phyloP scores from a whole-genome alignment of 495 filamentous ascomycete species.

The Xylaria scruposa region DNA sequence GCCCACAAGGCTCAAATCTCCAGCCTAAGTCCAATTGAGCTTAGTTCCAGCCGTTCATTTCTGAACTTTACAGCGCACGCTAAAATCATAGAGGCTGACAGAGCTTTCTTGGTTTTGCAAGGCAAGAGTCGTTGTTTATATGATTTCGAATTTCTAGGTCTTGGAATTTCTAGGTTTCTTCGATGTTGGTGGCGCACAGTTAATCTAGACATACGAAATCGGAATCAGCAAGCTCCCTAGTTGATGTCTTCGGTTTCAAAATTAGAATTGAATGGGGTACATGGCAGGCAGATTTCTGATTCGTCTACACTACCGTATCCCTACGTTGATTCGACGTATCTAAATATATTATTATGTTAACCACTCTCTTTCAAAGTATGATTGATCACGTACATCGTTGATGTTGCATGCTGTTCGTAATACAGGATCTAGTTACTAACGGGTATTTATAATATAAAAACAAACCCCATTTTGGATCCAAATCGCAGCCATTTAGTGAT shows the following conservation, averaged over 20 bases:
- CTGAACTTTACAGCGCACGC: not conserved
- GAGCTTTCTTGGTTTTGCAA: not conserved
- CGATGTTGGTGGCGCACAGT: not conserved
- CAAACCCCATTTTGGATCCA: too few relatives aligned
- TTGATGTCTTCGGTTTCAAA: not conserved
- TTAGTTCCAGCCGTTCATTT: not conserved
- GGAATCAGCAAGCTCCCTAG: not conserved
- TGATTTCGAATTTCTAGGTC: not conserved
- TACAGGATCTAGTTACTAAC: not conserved
- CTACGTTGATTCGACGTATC: not conserved
- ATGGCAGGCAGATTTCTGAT: not conserved
- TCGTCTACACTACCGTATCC: not conserved
- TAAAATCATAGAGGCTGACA: not conserved
- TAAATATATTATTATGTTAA: not conserved
- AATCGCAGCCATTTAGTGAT: not conserved
- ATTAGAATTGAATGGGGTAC: not conserved
- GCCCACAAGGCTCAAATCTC: not conserved
- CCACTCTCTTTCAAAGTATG: not conserved
- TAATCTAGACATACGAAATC: not conserved
- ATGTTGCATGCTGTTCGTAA: not conserved
- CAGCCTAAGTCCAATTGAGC: not conserved
- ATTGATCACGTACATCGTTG: not conserved
- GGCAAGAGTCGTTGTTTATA: not conserved
- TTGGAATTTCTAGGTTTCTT: not conserved
- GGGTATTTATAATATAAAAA: not conserved